Percentiles rank a stretch among this genome's conserved stretches.
These are phyloP conservation scores for Podaxis sp. DNA, from an alignment of 768 basidiomycete genomes.

Conservation along the genomic window DNA sequence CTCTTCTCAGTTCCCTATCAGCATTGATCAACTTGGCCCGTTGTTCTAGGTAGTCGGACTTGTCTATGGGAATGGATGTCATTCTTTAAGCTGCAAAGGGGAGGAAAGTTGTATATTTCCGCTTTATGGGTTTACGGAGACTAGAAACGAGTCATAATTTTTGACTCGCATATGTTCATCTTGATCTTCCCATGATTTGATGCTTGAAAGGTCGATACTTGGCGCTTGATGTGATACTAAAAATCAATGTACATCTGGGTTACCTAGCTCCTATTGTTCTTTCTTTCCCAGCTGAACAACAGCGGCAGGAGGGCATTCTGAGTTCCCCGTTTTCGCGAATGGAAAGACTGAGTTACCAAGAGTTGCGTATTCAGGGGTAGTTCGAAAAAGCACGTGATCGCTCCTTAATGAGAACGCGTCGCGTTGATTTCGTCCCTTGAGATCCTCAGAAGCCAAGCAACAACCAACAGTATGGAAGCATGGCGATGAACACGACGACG, in stretches of 20 bases:
- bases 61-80: background rate
- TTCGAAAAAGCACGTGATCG: no score
- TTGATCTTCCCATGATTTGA: background rate
- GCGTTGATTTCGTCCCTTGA: no score
- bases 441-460: no score
- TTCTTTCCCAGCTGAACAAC: background rate
- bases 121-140: background rate
- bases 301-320: no score
- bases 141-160: background rate
- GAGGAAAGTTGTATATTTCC: background rate
- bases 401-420: no score
- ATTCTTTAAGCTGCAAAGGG: background rate
- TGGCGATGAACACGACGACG: background rate
- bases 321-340: no score
- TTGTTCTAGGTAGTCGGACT: conserved; percentile 27
- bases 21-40: conserved; percentile 35
- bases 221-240: background rate
- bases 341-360: no score
- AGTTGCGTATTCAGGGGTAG: no score
- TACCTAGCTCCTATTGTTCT: background rate
- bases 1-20: conserved; percentile 54
- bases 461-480: no score
- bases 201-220: background rate
- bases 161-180: background rate
- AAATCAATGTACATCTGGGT: background rate